Evolutionary conservation across 169 alveolate species (phyloP).

Genomic region (Eimeria acervulina): DNA sequence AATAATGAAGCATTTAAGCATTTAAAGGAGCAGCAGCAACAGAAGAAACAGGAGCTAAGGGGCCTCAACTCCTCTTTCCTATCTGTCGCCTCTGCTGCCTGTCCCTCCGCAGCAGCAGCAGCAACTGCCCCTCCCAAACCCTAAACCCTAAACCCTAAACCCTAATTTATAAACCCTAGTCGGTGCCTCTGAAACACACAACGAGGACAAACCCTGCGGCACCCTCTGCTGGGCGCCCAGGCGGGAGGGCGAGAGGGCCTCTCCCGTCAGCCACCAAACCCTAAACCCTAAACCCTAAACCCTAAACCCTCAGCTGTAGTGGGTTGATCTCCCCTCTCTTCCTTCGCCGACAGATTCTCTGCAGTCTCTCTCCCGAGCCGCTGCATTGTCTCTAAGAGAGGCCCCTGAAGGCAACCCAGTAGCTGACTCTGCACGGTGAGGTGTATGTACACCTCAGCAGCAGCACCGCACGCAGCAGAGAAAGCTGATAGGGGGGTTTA

Average conservation of each 20-base stretch:
- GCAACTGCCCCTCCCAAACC: background rate
- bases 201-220: too few species aligned
- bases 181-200: too few species aligned
- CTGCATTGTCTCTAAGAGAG: background rate
- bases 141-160: slow-evolving; percentile 31
- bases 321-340: too few species aligned
- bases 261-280: background rate
- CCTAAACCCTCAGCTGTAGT: background rate
- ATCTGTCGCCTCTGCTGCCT: too few species aligned
- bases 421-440: background rate
- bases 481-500: background rate
- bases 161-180: background rate
- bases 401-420: background rate
- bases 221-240: too few species aligned
- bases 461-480: background rate
- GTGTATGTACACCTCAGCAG: background rate
- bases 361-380: background rate
- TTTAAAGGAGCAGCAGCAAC: background rate
- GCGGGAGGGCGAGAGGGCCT: too few species aligned
- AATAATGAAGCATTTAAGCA: background rate
- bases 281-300: slow-evolving; percentile 1
- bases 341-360: too few species aligned
- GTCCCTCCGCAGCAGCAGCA: slow-evolving; percentile 2
- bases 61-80: background rate
- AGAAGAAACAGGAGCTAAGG: background rate